Conservation (phyloP, 164 flowering plant genomes). For the Dillenia turbinata region DNA sequence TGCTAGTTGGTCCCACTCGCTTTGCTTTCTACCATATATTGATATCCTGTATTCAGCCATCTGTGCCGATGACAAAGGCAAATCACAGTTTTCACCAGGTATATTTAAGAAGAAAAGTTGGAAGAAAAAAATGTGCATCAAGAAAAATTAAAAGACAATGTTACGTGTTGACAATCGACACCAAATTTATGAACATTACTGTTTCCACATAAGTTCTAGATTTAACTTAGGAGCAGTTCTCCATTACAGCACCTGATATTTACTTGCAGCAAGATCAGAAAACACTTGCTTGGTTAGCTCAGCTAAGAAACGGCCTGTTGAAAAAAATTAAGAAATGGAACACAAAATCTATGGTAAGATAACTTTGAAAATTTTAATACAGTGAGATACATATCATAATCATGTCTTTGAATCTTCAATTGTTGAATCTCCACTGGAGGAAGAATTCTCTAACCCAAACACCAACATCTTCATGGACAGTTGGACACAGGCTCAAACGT, state of each 20-base stretch:
- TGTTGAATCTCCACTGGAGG: too few species aligned
- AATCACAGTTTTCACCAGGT: neutral
- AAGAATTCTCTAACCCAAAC: too few species aligned
- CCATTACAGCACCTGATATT: conserved; percentile 73
- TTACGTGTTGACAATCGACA: too few species aligned
- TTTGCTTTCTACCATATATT: conserved; percentile 95
- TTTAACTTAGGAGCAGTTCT: neutral
- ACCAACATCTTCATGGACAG: too few species aligned
- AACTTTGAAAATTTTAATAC: too few species aligned
- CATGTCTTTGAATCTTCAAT: too few species aligned
- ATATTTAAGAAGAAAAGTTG: neutral
- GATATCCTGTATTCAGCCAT: conserved; percentile 99
- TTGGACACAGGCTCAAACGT: too few species aligned
- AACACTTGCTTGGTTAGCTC: conserved; percentile 96
- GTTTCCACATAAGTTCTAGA: neutral
- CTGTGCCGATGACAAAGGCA: conserved; percentile 31
- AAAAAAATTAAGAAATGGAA: conserved; percentile 5
- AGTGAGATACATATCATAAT: too few species aligned
- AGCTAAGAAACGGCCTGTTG: conserved; percentile 86
- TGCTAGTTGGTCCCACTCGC: conserved; percentile 98
- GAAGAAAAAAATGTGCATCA: neutral
- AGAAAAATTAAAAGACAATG: too few species aligned
- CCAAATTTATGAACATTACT: too few species aligned
- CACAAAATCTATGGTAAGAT: neutral
- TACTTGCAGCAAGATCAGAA: conserved; percentile 84